Conservation (phyloP, 768 basidiomycete genomes). For the Plicaturopsis crispa region DNA sequence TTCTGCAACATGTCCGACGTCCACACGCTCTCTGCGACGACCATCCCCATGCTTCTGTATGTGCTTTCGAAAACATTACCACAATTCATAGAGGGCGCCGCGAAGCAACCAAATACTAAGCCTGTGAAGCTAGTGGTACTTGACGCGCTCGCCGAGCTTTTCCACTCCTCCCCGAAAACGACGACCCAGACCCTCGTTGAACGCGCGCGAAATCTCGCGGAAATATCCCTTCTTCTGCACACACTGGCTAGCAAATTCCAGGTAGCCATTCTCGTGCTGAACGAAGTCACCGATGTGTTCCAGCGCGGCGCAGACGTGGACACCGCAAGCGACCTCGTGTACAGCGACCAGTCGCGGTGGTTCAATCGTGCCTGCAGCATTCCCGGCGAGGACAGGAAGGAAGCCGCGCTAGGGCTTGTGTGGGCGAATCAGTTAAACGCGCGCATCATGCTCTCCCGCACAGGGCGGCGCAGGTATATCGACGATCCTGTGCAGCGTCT, state of each 20-base stretch:
- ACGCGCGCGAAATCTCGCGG: slow-evolving; percentile 62
- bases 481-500: slow-evolving; percentile 21
- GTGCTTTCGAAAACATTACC: slow-evolving; percentile 52
- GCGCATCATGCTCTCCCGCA: slow-evolving; percentile 77
- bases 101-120: slow-evolving; percentile 23
- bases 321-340: slow-evolving; percentile 37
- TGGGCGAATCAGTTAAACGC: slow-evolving; percentile 94
- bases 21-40: slow-evolving; percentile 52
- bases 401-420: slow-evolving; percentile 79
- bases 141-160: slow-evolving; percentile 84
- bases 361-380: slow-evolving; percentile 61
- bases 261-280: slow-evolving; percentile 77
- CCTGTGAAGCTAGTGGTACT: slow-evolving; percentile 78
- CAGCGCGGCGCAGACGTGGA: slow-evolving; percentile 21
- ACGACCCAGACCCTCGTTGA: slow-evolving; percentile 58
- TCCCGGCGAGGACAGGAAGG: slow-evolving; percentile 55
- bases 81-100: slow-evolving; percentile 31
- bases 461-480: slow-evolving; percentile 56
- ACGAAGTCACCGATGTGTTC: slow-evolving; percentile 85
- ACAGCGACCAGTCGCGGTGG: slow-evolving; percentile 68
- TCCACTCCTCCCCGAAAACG: slow-evolving; percentile 57
- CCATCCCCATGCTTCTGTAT: slow-evolving; percentile 44
- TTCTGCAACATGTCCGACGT: slow-evolving; percentile 46
- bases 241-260: slow-evolving; percentile 52
- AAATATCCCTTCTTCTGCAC: slow-evolving; percentile 67